phyloP scores from a whole-genome alignment of 2,329 filamentous ascomycete genomes.

The Ciborinia camelliae region DNA sequence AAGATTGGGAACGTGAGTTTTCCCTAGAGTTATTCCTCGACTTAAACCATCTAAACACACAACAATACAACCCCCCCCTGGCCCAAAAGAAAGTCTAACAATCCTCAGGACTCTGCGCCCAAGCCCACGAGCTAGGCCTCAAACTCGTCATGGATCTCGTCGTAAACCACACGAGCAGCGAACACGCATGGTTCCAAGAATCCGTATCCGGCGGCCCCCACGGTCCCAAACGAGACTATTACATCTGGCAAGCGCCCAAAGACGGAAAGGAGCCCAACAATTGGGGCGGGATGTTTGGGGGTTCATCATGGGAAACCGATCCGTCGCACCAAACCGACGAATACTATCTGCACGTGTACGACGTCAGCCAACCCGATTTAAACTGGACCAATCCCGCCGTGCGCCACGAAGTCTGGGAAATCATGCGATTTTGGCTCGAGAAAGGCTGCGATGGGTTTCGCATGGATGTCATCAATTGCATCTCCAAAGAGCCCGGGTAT shows the following conservation, averaged over 20 bases:
- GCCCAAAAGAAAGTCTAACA: neutral
- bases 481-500: slow-evolving; percentile 57
- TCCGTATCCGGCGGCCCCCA: slow-evolving; percentile 47
- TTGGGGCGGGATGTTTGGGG: slow-evolving; percentile 40
- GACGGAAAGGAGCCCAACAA: slow-evolving; percentile 45
- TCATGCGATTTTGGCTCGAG: slow-evolving; percentile 72
- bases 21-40: too few relatives aligned
- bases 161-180: slow-evolving; percentile 60
- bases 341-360: slow-evolving; percentile 61
- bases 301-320: slow-evolving; percentile 52
- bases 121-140: slow-evolving; percentile 56
- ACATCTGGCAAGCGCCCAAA: slow-evolving; percentile 55
- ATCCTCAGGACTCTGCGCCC: slow-evolving; percentile 48
- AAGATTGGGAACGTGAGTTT: slow-evolving; percentile 54
- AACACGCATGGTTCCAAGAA: slow-evolving; percentile 58
- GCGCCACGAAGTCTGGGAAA: slow-evolving; percentile 63
- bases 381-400: slow-evolving; percentile 71
- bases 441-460: slow-evolving; percentile 52
- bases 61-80: too few relatives aligned
- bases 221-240: slow-evolving; percentile 55
- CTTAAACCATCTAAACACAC: too few relatives aligned
- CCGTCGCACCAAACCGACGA: slow-evolving; percentile 44
- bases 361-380: slow-evolving; percentile 68
- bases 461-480: slow-evolving; percentile 67
- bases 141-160: slow-evolving; percentile 70